Base-by-base conservation (phyloP, 1,284 basidiomycete genomes). In the Porogramme epimiltina region DNA sequence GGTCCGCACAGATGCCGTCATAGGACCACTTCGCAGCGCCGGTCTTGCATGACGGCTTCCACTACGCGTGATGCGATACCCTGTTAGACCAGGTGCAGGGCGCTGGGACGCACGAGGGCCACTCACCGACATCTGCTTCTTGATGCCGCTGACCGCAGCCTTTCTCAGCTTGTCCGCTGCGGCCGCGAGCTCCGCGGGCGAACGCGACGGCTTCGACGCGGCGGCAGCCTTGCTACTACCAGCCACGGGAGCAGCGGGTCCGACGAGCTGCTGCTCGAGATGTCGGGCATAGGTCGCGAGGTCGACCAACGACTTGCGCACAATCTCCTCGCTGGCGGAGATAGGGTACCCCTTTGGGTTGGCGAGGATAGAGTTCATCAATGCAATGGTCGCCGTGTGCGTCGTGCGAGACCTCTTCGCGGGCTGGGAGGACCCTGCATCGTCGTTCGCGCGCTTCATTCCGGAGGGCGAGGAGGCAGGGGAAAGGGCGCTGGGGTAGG, bases 1-100 rank as follows among this genome's bases (percentile, higher is more conserved):
- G 71, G 61, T 83, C 77, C 8, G 70, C 59, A 61, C 79, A 84
- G 13, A 84, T 71, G 15, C 80, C 81, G 52, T 83, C 80, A 60
- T 81, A 84, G 10, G 63, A 58, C 73, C 74, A 84, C 52, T 75
- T 80, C 10, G 82, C 73, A 13, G 66, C 57, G 20, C 77, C 75
- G 0, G 65, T 72, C 61, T 80, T 82, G 66, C 79, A 82, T 2
- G 75, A 74, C 3, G 77, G 70, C 56, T 74, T 78, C 79, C 79
- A 82, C 80, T 81, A 44, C 3, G 33, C 16, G n/a, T 20, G 19
- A 33, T 22, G 19, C 16, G 20, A 40, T 33, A 42, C 40, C 26
- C 23, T 48, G 25, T 44, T 43, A 51, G 2, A 19, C 20, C 53
- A 39, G 36, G 11, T 6, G 9, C 19, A 15, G 13, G 34, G 53